phyloP scores from a whole-genome alignment of 2,329 filamentous ascomycete genomes.

The Emydomyces testavorans region DNA sequence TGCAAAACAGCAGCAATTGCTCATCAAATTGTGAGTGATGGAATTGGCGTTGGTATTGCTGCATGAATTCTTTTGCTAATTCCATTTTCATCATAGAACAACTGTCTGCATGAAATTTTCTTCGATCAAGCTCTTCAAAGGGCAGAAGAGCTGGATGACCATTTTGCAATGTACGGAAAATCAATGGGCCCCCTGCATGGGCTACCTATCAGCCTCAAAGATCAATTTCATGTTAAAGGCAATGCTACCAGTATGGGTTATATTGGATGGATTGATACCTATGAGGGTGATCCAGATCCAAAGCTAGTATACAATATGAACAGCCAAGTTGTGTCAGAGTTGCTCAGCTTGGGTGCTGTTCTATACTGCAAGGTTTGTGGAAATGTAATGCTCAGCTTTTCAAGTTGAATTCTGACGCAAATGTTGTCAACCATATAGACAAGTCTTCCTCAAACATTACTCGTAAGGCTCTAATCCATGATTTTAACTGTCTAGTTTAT shows the following conservation, averaged over 20 bases:
- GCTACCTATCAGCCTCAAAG: conserved; percentile 24
- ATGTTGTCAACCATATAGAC: too few relatives aligned
- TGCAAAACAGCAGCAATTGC: too few relatives aligned
- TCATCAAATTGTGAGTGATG: too few relatives aligned
- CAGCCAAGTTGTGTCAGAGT: conserved; percentile 40
- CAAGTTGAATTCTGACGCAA: too few relatives aligned
- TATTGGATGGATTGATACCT: conserved; percentile 39
- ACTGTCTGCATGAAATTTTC: conserved; percentile 18
- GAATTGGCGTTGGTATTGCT: too few relatives aligned
- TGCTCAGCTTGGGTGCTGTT: conserved; percentile 46
- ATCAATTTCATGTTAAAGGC: conserved; percentile 18
- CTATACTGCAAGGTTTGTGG: conserved; percentile 46
- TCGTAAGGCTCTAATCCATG: too few relatives aligned
- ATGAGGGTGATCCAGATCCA: conserved; percentile 45
- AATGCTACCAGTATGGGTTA: conserved; percentile 16
- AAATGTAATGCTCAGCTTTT: conserved; percentile 47
- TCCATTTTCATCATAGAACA: too few relatives aligned
- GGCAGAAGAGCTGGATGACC: conserved; percentile 22
- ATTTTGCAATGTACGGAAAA: conserved; percentile 31
- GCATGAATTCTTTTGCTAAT: too few relatives aligned
- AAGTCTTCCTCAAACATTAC: too few relatives aligned
- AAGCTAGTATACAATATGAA: too few relatives aligned
- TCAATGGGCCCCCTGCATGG: conserved; percentile 25
- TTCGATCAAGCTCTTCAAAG: conserved; percentile 21
- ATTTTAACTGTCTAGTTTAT: too few relatives aligned